Evolutionary conservation across 2,329 filamentous ascomycete genomes (phyloP), one percentile per base, ranked within the genome.

Genomic region (Neophaeococcomyces mojaviensis): DNA sequence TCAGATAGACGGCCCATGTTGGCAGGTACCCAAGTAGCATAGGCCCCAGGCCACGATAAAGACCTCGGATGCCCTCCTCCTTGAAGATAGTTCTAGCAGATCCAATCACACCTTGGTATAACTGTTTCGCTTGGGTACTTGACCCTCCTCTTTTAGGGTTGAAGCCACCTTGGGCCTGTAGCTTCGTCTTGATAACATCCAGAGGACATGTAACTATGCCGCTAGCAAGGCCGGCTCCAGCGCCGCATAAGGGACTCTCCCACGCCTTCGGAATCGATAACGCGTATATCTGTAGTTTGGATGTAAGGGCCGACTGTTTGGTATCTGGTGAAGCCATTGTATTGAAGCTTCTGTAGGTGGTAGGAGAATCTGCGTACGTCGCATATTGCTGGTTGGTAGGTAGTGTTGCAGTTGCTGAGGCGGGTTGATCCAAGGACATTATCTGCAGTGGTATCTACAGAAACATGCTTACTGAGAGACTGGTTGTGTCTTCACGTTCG

Each of bases 1-100:
- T 94, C 67, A 98, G 87, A 76, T 94, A 98, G 43, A 98, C 90
- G 19, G 90, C 92, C 92, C 92, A 98, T 0, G 92, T 98, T 3
- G 92, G 92, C 49, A 98, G 70, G 66, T 98, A 98, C 10, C 92
- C 92, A 62, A 98, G 70, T 57, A 98, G 80, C 72, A 98, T 96
- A 15, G 92, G 92, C 0, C 89, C 89, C 43, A 98, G 71, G 10
- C 92, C 92, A 64, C 92, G 80, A 63, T 98, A 98, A 73, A 98
- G 79, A 50, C 92, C 92, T 49, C 83, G 79, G 47, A 97, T 64
- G 8, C 92, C 92, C 66, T 97, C 92, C 60, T 95, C 83, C 44
- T 72, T 74, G 81, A 87, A 89, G 54, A 98, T 98, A 4, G 85
- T 79, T 43, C 73, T 80, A 22, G 86, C 88, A 0, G 90, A 97